Evolutionary conservation across 208 protist genomes (phyloP).

Genomic region (Kentomonas sorsogonicus): DNA sequence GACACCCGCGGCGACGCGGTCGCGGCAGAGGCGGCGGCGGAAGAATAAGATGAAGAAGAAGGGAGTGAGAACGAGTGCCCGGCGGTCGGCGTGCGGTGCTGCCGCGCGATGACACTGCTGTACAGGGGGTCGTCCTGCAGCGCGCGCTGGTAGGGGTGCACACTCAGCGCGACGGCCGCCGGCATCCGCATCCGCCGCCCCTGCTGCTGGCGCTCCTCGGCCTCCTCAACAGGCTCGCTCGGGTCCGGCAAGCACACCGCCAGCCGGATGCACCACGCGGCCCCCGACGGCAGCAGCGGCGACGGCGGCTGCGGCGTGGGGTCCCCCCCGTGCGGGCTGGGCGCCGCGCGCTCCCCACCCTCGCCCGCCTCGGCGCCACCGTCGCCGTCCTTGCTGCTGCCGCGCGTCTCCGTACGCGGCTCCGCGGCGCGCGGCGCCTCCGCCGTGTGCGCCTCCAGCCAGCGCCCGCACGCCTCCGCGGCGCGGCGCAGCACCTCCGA

Average conservation of each 20-base stretch:
- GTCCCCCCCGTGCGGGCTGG: not conserved
- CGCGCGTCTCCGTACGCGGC: no score
- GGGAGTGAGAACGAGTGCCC: no score
- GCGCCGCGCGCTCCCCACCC: not conserved
- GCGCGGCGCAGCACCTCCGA: constrained; percentile 12
- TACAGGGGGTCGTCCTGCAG: constrained; percentile 67
- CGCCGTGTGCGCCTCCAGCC: not conserved
- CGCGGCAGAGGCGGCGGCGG: no score
- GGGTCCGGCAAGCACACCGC: constrained; percentile 23
- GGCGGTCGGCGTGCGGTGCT: no score
- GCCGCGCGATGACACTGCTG: constrained; percentile 15
- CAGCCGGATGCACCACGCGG: constrained; percentile 56
- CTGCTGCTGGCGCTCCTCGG: not conserved
- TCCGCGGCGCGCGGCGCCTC: not conserved
- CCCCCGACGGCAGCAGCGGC: constrained; percentile 13
- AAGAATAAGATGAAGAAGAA: no score
- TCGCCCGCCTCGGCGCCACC: not conserved
- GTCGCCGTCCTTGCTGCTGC: no score
- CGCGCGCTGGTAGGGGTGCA: constrained; percentile 38
- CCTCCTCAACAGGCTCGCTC: not conserved
- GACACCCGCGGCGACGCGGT: no score
- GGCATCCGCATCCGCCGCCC: no score
- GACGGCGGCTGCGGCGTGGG: not conserved
- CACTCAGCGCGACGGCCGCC: constrained; percentile 57
- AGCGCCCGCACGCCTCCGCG: not conserved